These are phyloP conservation scores for Candida pseudofarinosa DNA, from an alignment of 805 yeast species.

Conservation along the genomic window DNA sequence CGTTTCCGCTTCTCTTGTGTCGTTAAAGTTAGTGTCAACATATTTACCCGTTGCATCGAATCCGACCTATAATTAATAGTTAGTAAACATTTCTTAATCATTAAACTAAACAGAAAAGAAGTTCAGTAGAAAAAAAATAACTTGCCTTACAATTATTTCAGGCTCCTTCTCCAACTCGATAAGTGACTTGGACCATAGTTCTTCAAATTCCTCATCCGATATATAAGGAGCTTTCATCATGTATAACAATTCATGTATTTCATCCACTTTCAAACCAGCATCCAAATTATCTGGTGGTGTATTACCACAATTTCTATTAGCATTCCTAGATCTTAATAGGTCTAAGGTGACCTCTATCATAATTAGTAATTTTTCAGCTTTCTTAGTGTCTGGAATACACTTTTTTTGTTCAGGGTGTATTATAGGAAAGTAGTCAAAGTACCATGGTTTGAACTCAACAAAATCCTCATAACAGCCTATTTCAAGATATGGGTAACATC, in stretches of 20 bases:
- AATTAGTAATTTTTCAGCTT: constrained; percentile 60
- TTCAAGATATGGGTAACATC: constrained; percentile 58
- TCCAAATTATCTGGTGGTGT: constrained; percentile 36
- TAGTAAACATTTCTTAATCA: constrained; percentile 12
- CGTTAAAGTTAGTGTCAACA: constrained; percentile 29
- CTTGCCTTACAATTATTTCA: constrained; percentile 77
- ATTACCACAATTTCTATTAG: constrained; percentile 57
- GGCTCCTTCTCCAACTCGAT: constrained; percentile 61
- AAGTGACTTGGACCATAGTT: constrained; percentile 66
- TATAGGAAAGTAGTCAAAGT: constrained; percentile 56
- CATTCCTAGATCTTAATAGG: constrained; percentile 64
- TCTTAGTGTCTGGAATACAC: constrained; percentile 73
- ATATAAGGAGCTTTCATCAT: constrained; percentile 44
- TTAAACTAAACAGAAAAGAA: neutral
- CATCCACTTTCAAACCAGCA: constrained; percentile 49
- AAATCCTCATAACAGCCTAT: constrained; percentile 71
- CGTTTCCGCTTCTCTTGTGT: constrained; percentile 38
- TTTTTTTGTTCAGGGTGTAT: constrained; percentile 42
- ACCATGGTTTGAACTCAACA: constrained; percentile 48
- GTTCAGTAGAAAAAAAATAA: constrained; percentile 21
- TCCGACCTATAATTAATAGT: constrained; percentile 19
- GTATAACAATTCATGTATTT: constrained; percentile 50
- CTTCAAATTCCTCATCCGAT: constrained; percentile 64
- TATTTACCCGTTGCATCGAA: constrained; percentile 13
- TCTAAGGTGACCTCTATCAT: constrained; percentile 65